A percentile compares a stretch with the other conserved stretches of the same genome.
Conservation (phyloP, 768 basidiomycete species). For the Lentinula raphanica region DNA sequence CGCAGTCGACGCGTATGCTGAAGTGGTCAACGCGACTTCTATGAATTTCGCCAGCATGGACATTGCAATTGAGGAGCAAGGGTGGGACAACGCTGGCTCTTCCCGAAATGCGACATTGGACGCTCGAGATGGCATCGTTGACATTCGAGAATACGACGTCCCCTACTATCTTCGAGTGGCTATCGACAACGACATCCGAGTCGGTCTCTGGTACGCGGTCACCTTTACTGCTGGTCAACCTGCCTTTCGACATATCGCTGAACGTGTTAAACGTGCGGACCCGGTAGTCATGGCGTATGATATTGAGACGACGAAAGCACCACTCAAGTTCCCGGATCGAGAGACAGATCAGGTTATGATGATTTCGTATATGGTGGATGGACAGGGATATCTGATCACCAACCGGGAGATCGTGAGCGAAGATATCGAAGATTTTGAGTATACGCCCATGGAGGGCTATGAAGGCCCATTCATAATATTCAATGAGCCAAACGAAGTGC, state of each 20-base stretch:
- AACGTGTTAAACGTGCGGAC: slow-evolving; percentile 96
- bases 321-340: slow-evolving; percentile 98
- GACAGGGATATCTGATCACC: slow-evolving; percentile 94
- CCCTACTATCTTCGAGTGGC: slow-evolving; percentile 98
- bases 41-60: slow-evolving; percentile 58
- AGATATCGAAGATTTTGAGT: slow-evolving; percentile 98
- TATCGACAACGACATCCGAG: slow-evolving; percentile 96
- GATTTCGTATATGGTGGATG: slow-evolving; percentile 99
- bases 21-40: slow-evolving; percentile 76
- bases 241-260: slow-evolving; percentile 59
- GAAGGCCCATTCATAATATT: slow-evolving; percentile 95
- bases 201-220: slow-evolving; percentile 96
- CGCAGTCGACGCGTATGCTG: slow-evolving; percentile 96
- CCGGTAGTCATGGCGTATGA: slow-evolving; percentile 99
- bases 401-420: slow-evolving; percentile 96
- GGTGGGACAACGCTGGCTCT: slow-evolving; percentile 32
- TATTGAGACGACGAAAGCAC: slow-evolving; percentile 99
- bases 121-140: slow-evolving; percentile 89
- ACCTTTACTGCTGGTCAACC: slow-evolving; percentile 80
- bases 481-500: slow-evolving; percentile 89
- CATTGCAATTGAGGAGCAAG: slow-evolving; percentile 62
- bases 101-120: slow-evolving; percentile 36
- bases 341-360: slow-evolving; percentile 98
- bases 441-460: slow-evolving; percentile 96
- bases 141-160: slow-evolving; percentile 94